Percentiles rank a stretch among this genome's conserved stretches.
phyloP scores from a whole-genome alignment of 768 basidiomycete species.

The Kwoniella europaea region DNA sequence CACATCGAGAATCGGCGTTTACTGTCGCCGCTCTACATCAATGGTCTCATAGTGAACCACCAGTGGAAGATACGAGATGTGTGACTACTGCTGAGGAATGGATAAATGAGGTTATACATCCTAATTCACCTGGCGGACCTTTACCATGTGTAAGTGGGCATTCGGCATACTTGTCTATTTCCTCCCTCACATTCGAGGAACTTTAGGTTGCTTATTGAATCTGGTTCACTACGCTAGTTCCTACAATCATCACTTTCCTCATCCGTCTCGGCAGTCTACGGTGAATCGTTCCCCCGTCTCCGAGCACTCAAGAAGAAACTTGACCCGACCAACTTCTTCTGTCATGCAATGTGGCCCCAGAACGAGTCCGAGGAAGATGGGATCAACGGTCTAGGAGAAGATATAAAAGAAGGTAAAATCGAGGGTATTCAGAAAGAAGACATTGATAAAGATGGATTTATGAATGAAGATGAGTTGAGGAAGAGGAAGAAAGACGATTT shows the following conservation, averaged over 20 bases:
- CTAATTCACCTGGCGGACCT: conserved; percentile 77
- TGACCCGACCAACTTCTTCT: conserved; percentile 78
- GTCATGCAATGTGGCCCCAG: conserved; percentile 76
- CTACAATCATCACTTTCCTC: conserved; percentile 45
- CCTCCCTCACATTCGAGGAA: background rate
- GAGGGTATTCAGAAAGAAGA: background rate
- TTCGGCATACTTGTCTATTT: conserved; percentile 40
- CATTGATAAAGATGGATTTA: conserved; percentile 8
- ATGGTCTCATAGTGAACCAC: conserved; percentile 72
- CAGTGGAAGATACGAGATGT: conserved; percentile 78
- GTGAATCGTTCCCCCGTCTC: conserved; percentile 74
- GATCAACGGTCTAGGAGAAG: conserved; percentile 3
- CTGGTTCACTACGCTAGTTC: conserved; percentile 41
- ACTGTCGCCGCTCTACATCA: conserved; percentile 89
- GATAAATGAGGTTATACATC: conserved; percentile 75
- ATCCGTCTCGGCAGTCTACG: conserved; percentile 61
- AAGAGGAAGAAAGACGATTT: background rate
- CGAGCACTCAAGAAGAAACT: conserved; percentile 73
- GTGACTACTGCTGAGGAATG: conserved; percentile 85
- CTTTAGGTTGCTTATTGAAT: background rate
- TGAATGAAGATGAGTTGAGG: background rate
- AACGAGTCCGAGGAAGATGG: conserved; percentile 6
- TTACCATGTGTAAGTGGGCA: conserved; percentile 75
- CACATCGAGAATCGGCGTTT: conserved; percentile 78
- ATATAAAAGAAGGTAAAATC: conserved; percentile 13